Evolutionary conservation across 2,329 filamentous ascomycete species (phyloP).

Genomic region (Ilyonectria sp.): DNA sequence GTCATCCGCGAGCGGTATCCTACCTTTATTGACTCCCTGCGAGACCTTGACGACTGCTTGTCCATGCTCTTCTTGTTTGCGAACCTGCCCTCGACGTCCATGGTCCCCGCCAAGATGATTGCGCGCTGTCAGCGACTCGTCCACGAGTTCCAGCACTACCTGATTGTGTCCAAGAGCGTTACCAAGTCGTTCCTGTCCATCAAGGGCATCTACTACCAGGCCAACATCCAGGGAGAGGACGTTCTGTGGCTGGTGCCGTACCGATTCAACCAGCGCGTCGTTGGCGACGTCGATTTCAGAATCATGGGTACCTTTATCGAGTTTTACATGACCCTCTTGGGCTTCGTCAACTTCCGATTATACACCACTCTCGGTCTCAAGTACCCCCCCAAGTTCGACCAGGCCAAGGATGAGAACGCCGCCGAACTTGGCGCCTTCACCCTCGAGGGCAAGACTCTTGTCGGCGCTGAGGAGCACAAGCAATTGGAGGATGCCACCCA

Average conservation of each 20-base stretch:
- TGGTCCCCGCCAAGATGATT: slow-evolving; percentile 95
- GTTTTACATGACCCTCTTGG: slow-evolving; percentile 96
- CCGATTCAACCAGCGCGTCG: slow-evolving; percentile 95
- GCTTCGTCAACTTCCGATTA: slow-evolving; percentile 95
- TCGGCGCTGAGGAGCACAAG: slow-evolving; percentile 68
- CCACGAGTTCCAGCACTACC: slow-evolving; percentile 97
- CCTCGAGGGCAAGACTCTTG: slow-evolving; percentile 80
- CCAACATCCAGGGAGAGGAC: slow-evolving; percentile 96
- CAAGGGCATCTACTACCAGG: slow-evolving; percentile 99
- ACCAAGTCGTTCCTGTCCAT: slow-evolving; percentile 98
- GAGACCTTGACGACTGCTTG: slow-evolving; percentile 95
- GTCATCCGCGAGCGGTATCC: slow-evolving; percentile 98
- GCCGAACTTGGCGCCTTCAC: slow-evolving; percentile 94
- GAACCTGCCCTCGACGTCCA: slow-evolving; percentile 90
- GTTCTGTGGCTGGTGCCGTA: slow-evolving; percentile 98
- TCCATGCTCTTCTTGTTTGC: slow-evolving; percentile 98
- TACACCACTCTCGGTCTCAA: slow-evolving; percentile 94
- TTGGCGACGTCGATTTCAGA: slow-evolving; percentile 95
- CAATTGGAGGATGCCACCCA: slow-evolving; percentile 64
- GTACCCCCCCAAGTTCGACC: slow-evolving; percentile 95
- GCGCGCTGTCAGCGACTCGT: slow-evolving; percentile 93
- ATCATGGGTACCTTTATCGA: slow-evolving; percentile 99
- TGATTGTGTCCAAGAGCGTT: slow-evolving; percentile 91
- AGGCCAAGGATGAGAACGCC: slow-evolving; percentile 87
- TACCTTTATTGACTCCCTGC: slow-evolving; percentile 93